phyloP scores from a whole-genome alignment of 2,329 filamentous ascomycete species.

The Penicillium aurantiogriseum region DNA sequence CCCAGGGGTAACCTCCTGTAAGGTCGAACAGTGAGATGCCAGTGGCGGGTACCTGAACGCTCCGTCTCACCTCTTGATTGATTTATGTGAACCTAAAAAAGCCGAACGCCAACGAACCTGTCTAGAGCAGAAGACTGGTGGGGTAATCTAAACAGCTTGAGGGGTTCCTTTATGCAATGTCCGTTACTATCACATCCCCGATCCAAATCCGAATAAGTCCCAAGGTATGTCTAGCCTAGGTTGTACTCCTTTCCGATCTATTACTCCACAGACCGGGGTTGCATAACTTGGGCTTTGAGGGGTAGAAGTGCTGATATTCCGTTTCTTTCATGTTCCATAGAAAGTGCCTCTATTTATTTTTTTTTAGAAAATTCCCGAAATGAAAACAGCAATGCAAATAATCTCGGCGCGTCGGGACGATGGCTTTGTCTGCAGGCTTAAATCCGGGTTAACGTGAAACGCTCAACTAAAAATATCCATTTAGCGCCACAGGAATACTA shows the following conservation, averaged over 20 bases:
- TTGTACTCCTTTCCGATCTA: background rate
- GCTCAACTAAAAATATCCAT: conserved; percentile 6
- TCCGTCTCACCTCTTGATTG: background rate
- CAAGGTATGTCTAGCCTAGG: background rate
- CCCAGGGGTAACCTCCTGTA: background rate
- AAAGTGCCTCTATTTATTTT: no score
- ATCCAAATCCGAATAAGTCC: background rate
- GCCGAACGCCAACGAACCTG: background rate
- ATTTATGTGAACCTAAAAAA: background rate
- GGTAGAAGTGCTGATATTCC: background rate
- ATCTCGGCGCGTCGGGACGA: background rate
- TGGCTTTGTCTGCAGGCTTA: background rate
- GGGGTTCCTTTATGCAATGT: background rate
- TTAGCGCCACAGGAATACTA: background rate
- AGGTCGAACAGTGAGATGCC: background rate
- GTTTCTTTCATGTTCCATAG: background rate
- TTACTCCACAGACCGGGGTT: background rate
- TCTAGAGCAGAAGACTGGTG: background rate
- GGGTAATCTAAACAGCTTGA: background rate
- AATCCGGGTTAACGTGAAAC: conserved; percentile 1
- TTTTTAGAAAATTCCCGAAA: background rate
- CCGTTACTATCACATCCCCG: background rate
- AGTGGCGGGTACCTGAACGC: background rate
- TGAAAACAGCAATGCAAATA: background rate
- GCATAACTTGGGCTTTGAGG: background rate